Conservation (phyloP, 495 filamentous ascomycete species). For the Echria macrotheca region DNA sequence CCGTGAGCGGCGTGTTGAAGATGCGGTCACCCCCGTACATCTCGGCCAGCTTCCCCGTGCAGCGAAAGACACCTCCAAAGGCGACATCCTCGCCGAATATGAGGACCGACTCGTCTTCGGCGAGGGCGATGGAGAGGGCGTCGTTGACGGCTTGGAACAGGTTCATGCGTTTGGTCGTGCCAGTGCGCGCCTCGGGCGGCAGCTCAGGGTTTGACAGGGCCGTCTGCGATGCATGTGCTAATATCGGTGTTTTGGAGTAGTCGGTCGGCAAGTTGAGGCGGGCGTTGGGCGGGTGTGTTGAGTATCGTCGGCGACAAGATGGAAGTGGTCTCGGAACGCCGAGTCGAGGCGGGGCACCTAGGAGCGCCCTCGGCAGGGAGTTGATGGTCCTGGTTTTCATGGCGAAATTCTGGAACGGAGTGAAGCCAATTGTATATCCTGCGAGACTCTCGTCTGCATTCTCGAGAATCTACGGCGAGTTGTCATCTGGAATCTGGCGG, state of each 20-base stretch:
- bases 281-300: constrained; percentile 47
- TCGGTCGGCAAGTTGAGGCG: constrained; percentile 82
- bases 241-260: constrained; percentile 73
- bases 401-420: too few species aligned
- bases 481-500: too few species aligned
- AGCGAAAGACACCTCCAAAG: constrained; percentile 95
- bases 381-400: background rate
- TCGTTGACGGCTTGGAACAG: constrained; percentile 90
- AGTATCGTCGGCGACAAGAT: constrained; percentile 27
- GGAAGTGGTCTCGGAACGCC: background rate
- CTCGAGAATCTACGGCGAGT: too few species aligned
- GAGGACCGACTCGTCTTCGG: constrained; percentile 75
- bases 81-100: constrained; percentile 96
- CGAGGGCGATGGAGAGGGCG: constrained; percentile 75
- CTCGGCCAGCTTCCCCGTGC: constrained; percentile 81
- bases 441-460: too few species aligned
- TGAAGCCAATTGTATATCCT: background rate
- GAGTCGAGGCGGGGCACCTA: background rate
- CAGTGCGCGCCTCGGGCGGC: constrained; percentile 55
- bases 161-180: constrained; percentile 77
- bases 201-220: constrained; percentile 65
- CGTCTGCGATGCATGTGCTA: constrained; percentile 69
- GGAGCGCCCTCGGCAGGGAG: background rate
- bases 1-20: constrained; percentile 92
- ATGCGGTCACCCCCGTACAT: constrained; percentile 84